These are phyloP conservation scores for Claviceps cyperi DNA, from an alignment of 2,329 filamentous ascomycete genomes.

Conservation along the genomic window DNA sequence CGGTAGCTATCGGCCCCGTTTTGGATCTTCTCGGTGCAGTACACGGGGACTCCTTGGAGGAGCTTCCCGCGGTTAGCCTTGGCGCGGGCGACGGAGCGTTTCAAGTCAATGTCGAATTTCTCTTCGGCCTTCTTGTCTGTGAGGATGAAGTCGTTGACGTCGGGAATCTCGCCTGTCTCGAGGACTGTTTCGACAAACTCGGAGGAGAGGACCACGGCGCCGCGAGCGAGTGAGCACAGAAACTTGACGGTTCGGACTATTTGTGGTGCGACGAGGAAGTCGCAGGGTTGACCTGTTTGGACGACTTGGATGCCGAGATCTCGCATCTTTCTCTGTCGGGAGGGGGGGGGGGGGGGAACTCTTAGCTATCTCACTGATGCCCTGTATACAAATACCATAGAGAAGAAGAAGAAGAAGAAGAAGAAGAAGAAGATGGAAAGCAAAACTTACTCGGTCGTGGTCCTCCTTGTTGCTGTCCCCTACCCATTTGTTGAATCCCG, in stretches of 20 bases:
- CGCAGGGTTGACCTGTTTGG: conserved; percentile 59
- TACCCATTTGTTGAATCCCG: conserved; percentile 73
- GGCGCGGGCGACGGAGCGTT: conserved; percentile 54
- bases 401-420: neutral
- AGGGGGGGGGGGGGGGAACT: neutral
- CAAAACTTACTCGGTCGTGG: conserved; percentile 54
- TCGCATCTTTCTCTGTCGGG: conserved; percentile 57
- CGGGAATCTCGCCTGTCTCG: conserved; percentile 48
- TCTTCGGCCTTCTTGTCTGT: conserved; percentile 60
- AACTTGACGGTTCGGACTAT: conserved; percentile 91
- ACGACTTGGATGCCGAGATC: conserved; percentile 71
- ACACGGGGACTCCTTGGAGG: conserved; percentile 62
- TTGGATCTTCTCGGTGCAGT: conserved; percentile 66
- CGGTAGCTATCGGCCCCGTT: conserved; percentile 77
- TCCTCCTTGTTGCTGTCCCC: conserved; percentile 60
- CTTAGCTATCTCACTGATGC: conserved; percentile 7
- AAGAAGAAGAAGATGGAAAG: neutral
- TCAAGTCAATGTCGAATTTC: conserved; percentile 53
- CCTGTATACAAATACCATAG: neutral
- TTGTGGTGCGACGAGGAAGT: conserved; percentile 75
- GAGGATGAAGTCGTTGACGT: conserved; percentile 52
- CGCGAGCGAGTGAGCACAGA: conserved; percentile 69
- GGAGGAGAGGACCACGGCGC: conserved; percentile 61
- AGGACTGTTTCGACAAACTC: conserved; percentile 68
- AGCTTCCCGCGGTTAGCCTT: conserved; percentile 63